A percentile compares a stretch with the other conserved stretches of the same genome.
Conservation (phyloP, 2,329 filamentous ascomycete genomes). For the Fusarium fujikuroi region DNA sequence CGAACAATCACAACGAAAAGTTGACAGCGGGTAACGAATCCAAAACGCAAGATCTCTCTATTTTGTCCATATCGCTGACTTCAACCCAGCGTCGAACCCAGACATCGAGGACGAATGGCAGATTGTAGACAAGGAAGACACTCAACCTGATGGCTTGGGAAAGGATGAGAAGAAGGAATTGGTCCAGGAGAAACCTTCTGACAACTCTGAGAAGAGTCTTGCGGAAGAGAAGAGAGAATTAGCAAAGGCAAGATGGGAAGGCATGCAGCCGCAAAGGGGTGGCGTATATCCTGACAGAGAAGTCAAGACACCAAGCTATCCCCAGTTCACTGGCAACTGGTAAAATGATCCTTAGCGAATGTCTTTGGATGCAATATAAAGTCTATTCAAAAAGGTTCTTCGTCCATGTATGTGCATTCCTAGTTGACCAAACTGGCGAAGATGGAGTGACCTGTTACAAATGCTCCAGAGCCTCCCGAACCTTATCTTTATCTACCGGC, state of each 20-base stretch:
- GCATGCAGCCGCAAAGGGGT: not conserved
- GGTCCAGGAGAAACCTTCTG: rapidly evolving
- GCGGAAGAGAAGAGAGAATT: not conserved
- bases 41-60: not conserved
- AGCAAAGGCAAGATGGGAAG: not conserved
- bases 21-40: rapidly evolving
- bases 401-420: not conserved
- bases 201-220: not conserved
- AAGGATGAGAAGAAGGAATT: not conserved
- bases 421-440: not conserved
- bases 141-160: rapidly evolving
- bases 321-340: constrained; percentile 1
- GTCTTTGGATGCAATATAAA: rapidly evolving
- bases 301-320: constrained; percentile 4
- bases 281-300: not conserved
- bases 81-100: not conserved
- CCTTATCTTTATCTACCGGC: not conserved
- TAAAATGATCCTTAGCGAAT: rapidly evolving
- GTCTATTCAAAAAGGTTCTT: not conserved
- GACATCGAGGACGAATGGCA: constrained; percentile 19
- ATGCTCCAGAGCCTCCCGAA: not conserved
- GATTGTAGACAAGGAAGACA: not conserved
- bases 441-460: not conserved
- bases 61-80: not conserved
- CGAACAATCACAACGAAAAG: not conserved